Evolutionary conservation across 2,329 filamentous ascomycete species (phyloP).

Genomic region (Fulvia fulva): DNA sequence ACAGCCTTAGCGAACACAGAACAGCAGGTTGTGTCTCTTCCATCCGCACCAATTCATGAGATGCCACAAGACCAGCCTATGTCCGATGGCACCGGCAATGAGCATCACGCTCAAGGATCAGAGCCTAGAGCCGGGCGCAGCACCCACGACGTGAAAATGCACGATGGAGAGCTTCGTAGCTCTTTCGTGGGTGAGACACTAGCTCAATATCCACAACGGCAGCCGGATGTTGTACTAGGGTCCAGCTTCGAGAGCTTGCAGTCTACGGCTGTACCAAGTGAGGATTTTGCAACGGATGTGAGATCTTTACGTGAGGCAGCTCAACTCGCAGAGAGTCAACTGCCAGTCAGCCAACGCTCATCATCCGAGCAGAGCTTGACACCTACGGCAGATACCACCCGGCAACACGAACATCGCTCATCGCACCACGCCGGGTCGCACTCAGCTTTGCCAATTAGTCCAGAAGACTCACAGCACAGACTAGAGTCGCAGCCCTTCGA

Average conservation of each 20-base stretch:
- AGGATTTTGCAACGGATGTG: background rate
- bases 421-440: background rate
- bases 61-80: background rate
- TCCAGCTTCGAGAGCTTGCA: background rate
- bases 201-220: background rate
- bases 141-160: background rate
- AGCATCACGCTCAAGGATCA: background rate
- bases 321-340: background rate
- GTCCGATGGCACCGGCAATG: background rate
- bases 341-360: background rate
- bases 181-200: background rate
- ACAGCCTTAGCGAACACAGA: background rate
- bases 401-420: conserved; percentile 1
- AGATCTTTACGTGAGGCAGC: background rate
- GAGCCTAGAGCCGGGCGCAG: background rate
- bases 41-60: background rate
- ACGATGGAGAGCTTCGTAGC: background rate
- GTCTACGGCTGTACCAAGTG: background rate
- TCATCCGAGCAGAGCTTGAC: background rate
- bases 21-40: background rate
- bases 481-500: conserved; percentile 12
- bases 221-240: background rate
- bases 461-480: conserved; percentile 18
- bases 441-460: conserved; percentile 18
- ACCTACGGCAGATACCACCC: background rate